Evolutionary conservation across 2,329 filamentous ascomycete species (phyloP).

Genomic region (Exophiala calicioides): DNA sequence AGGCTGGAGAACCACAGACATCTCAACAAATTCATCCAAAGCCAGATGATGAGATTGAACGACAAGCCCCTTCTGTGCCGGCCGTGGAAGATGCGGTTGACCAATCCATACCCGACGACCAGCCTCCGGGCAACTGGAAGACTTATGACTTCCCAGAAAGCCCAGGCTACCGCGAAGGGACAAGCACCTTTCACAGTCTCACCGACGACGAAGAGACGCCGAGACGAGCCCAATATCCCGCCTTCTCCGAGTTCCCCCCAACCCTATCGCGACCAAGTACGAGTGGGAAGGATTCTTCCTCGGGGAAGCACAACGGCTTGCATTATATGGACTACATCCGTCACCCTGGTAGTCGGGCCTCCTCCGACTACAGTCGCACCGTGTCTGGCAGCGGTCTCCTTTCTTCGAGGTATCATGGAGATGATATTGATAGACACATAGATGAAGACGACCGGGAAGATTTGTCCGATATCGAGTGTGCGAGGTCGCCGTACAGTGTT

Average conservation of each 20-base stretch:
- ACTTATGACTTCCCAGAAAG: constrained; percentile 5
- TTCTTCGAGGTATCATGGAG: constrained; percentile 12
- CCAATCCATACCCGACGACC: not conserved
- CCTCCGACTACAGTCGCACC: constrained; percentile 19
- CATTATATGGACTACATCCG: constrained; percentile 26
- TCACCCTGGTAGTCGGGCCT: constrained; percentile 19
- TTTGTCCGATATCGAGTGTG: constrained; percentile 18
- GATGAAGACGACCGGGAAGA: constrained; percentile 10
- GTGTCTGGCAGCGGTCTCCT: constrained; percentile 20
- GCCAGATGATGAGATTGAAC: too few relatives aligned
- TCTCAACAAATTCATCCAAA: too few relatives aligned
- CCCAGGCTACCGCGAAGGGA: not conserved
- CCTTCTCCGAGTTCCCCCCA: constrained; percentile 3
- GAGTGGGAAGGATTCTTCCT: constrained; percentile 10
- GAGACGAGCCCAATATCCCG: not conserved
- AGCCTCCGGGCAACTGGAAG: not conserved
- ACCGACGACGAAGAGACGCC: constrained; percentile 17
- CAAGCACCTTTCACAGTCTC: constrained; percentile 7
- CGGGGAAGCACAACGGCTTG: constrained; percentile 10
- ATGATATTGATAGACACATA: constrained; percentile 6
- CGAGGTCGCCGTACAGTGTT: constrained; percentile 25
- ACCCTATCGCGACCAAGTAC: constrained; percentile 15
- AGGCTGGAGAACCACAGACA: not conserved
- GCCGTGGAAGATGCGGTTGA: too few relatives aligned
- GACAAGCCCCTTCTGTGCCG: too few relatives aligned